Conservation (phyloP, 306 rosid genomes). For the Sechiopsis laciniata region DNA sequence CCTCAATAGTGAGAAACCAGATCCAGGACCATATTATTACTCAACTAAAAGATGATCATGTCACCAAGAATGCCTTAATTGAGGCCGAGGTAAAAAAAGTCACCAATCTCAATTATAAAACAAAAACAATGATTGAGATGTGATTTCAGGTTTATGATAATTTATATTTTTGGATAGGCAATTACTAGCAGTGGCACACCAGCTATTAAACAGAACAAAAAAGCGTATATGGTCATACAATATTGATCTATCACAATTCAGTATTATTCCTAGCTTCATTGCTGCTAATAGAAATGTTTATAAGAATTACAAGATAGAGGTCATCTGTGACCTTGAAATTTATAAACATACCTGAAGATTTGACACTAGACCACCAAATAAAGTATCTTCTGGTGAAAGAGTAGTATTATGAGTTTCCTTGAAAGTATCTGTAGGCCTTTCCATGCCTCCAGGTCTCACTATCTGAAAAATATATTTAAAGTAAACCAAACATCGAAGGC, state of each 20-base stretch:
- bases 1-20: neutral
- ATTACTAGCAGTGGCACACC: neutral
- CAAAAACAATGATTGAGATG: neutral
- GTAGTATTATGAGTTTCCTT: slow-evolving; percentile 89
- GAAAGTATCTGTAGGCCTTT: slow-evolving; percentile 93
- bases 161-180: slow-evolving; percentile 6
- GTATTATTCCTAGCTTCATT: neutral
- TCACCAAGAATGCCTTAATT: neutral
- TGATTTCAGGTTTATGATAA: neutral
- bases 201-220: slow-evolving; percentile 8
- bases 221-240: neutral
- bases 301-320: neutral
- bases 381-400: slow-evolving; percentile 73
- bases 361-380: slow-evolving; percentile 94
- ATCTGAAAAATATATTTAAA: slow-evolving; percentile 43
- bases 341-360: slow-evolving; percentile 70
- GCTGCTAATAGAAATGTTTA: neutral
- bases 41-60: slow-evolving; percentile 2
- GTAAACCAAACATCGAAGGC: neutral
- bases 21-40: neutral
- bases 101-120: neutral
- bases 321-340: neutral
- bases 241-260: neutral
- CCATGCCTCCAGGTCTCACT: slow-evolving; percentile 99
- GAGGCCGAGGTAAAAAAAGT: neutral